Evolutionary conservation across 306 rosid species (phyloP).

Genomic region (Cicer pinnatifidum): DNA sequence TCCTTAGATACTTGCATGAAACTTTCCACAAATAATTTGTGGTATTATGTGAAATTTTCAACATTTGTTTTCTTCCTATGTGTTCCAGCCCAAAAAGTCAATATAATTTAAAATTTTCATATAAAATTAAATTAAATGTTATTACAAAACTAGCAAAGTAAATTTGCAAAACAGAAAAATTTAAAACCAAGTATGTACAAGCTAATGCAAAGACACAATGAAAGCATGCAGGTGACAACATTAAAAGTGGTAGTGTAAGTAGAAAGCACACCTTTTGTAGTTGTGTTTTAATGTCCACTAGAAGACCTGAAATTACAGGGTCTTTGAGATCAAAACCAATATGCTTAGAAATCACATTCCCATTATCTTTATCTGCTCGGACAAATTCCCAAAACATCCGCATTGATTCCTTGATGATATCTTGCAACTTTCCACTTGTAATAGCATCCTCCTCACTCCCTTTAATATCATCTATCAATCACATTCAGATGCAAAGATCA

Average conservation of each 20-base stretch:
- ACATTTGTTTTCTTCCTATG: too few species aligned
- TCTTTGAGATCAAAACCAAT: slow-evolving; percentile 49
- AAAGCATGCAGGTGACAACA: neutral
- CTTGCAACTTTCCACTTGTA: slow-evolving; percentile 49
- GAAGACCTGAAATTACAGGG: slow-evolving; percentile 51
- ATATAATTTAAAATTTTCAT: too few species aligned
- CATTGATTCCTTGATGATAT: slow-evolving; percentile 73
- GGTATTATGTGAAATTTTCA: too few species aligned
- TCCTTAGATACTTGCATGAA: too few species aligned
- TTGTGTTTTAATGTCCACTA: slow-evolving; percentile 51
- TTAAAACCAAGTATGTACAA: neutral
- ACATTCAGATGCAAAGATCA: neutral
- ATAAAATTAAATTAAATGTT: too few species aligned
- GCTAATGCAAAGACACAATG: neutral
- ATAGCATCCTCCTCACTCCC: slow-evolving; percentile 52
- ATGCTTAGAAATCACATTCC: slow-evolving; percentile 50
- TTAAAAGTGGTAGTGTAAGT: neutral
- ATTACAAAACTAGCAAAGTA: neutral
- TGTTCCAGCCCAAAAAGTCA: too few species aligned
- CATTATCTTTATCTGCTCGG: slow-evolving; percentile 65
- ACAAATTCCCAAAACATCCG: slow-evolving; percentile 68
- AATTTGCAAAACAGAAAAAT: neutral
- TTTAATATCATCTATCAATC: slow-evolving; percentile 59
- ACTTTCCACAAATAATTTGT: too few species aligned
- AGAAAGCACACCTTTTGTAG: slow-evolving; percentile 64